These are phyloP conservation scores for Calonectria fujianensis DNA, from an alignment of 2,329 filamentous ascomycete genomes.

Conservation along the genomic window DNA sequence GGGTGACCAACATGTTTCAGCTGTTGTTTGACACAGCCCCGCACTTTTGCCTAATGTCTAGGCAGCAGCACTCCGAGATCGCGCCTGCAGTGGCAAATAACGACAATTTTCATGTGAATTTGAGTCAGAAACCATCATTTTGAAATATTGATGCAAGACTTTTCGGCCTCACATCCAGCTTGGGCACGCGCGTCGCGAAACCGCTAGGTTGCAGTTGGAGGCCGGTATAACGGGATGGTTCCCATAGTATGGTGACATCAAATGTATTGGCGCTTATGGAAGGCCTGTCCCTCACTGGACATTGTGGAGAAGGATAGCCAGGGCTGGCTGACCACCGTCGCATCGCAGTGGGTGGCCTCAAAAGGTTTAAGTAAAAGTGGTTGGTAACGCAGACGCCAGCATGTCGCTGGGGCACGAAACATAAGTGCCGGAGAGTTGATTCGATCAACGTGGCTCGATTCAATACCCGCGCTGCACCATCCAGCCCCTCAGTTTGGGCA, in stretches of 20 bases:
- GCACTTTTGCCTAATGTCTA: background rate
- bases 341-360: slow-evolving; percentile 5
- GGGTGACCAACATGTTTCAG: background rate
- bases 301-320: background rate
- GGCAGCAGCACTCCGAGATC: background rate
- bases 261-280: background rate
- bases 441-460: background rate
- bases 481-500: background rate
- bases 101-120: background rate
- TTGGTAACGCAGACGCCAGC: background rate
- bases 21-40: background rate
- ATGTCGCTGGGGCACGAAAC: background rate
- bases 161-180: background rate
- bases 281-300: background rate
- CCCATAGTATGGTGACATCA: background rate
- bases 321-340: background rate
- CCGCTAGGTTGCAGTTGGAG: background rate
- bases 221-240: background rate
- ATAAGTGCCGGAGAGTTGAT: background rate
- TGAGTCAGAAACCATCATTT: background rate
- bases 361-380: background rate
- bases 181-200: background rate
- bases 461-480: background rate
- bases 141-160: background rate
- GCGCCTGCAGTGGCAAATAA: background rate